Base-by-base conservation (phyloP, 2,329 filamentous ascomycete genomes). In the Aureobasidium leucospermi region DNA sequence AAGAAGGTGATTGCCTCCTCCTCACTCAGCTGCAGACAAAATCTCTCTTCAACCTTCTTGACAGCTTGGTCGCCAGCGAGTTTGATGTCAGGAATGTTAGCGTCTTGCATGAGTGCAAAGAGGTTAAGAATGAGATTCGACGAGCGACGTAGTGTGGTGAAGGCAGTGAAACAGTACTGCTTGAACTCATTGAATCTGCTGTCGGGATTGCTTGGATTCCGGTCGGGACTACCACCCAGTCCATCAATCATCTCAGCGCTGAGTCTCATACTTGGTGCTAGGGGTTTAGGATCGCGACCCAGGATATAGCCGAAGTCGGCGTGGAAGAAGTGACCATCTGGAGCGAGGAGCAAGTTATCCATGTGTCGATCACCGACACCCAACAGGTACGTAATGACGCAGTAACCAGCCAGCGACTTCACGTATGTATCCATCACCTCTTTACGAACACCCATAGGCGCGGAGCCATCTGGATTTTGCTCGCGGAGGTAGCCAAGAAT, bases 221-320 rank as follows among this genome's bases (percentile, higher is more conserved):
- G 41, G 13, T 45, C 42, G 10, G 60, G 61, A 8, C 61, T 81
- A 11, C 94, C 94, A 42, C 95, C 95, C 90, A 99, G 96, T 63
- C 92, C 94, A 68, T 99, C 94, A 3, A 97, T 90, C 94, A 99
- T 99, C 70, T 99, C 93, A 67, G 92, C 93, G 69, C 88, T 93
- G 8, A 99, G 84, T 73, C 99, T 99, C 87, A 99, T 96, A 56
- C 93, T 85, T 0, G 94, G 94, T 0, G 94, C 93, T 70, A 99
- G 97, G 0, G 94, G 94, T 70, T 99, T 99, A 0, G 94, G 94
- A 66, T 99, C 94, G 42, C 94, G 89, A 16, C 94, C 94, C 1
- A 99, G 86, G 63, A 99, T 99, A 74, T 96, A 99, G 43, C 95
- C 94, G 68, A 99, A 99, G 73, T 99, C 94, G 32, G 93, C 92